Evolutionary conservation across 352 stramenopile genomes (phyloP).

Genomic region (Pythium periplocum): DNA sequence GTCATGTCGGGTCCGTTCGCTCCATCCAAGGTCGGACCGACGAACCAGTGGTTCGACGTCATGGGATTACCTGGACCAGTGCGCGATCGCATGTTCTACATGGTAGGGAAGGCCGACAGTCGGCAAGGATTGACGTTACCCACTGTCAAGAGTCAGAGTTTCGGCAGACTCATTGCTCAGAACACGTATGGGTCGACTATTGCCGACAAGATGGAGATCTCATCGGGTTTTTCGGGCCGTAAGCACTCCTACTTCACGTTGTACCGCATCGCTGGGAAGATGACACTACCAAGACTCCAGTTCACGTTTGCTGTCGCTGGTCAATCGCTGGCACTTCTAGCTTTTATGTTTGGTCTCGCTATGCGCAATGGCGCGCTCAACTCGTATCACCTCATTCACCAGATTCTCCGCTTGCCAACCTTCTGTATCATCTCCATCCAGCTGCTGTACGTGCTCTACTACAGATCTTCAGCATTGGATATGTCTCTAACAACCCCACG

Average conservation of each 20-base stretch:
- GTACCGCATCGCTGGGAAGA: conserved; percentile 22
- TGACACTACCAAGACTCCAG: conserved; percentile 24
- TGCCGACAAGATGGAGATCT: conserved; percentile 26
- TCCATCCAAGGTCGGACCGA: conserved; percentile 4
- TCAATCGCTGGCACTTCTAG: conserved; percentile 23
- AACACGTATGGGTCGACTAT: conserved; percentile 25
- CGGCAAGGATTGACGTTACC: conserved; percentile 24
- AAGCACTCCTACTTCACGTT: conserved; percentile 25
- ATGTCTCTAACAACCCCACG: conserved; percentile 15
- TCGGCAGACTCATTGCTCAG: conserved; percentile 26
- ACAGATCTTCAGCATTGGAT: conserved; percentile 36
- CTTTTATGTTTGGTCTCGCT: conserved; percentile 24
- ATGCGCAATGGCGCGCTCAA: conserved; percentile 18
- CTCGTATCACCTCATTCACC: conserved; percentile 28
- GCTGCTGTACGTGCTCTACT: conserved; percentile 35
- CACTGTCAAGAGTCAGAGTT: conserved; percentile 26
- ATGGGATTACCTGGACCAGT: conserved; percentile 24
- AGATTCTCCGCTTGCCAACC: conserved; percentile 26
- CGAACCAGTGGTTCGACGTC: conserved; percentile 25
- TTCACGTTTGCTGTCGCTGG: conserved; percentile 34
- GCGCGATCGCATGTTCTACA: conserved; percentile 26
- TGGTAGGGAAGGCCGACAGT: conserved; percentile 16
- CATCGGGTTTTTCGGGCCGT: conserved; percentile 10
- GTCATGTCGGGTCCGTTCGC: conserved; percentile 7
- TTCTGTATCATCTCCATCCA: conserved; percentile 34